Evolutionary conservation across 73 alveolate genomes (phyloP).

Genomic region (Stentor coeruleus): DNA sequence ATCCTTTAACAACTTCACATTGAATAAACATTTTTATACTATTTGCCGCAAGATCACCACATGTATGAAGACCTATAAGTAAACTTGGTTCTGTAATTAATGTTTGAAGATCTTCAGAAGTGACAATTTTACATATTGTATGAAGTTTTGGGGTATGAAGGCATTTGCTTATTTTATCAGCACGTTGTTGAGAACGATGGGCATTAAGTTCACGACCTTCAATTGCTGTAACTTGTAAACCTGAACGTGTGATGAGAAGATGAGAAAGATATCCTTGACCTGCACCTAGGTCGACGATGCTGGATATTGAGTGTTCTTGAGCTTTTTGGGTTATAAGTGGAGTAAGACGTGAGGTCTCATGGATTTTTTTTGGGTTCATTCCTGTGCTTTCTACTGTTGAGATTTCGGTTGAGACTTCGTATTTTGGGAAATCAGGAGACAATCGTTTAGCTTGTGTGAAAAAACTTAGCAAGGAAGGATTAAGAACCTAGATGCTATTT

Average conservation of each 20-base stretch:
- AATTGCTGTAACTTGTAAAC: conserved; percentile 23
- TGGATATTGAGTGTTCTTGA: too few species aligned
- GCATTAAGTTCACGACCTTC: conserved; percentile 14
- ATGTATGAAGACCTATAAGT: conserved; percentile 12
- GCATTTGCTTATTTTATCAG: neutral
- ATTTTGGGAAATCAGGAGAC: conserved; percentile 21
- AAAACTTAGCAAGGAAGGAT: neutral
- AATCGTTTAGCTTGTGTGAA: neutral
- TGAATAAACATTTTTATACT: neutral
- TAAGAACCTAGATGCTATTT: neutral
- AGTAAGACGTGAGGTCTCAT: neutral
- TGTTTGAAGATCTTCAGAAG: neutral
- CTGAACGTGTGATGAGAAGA: neutral
- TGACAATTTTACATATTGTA: neutral
- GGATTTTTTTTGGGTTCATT: conserved; percentile 16
- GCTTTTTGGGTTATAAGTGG: neutral
- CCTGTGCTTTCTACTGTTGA: neutral
- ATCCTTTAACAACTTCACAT: neutral
- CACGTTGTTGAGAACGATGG: conserved; percentile 10
- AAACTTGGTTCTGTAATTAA: neutral
- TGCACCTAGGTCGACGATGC: conserved; percentile 24
- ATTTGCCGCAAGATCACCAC: conserved; percentile 23
- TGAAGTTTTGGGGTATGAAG: neutral
- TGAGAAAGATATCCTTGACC: conserved; percentile 28
- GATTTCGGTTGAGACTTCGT: neutral